Evolutionary conservation across 2,329 filamentous ascomycete species (phyloP), one percentile per base, ranked within the genome.

Genomic region (Pseudonectria buxi): DNA sequence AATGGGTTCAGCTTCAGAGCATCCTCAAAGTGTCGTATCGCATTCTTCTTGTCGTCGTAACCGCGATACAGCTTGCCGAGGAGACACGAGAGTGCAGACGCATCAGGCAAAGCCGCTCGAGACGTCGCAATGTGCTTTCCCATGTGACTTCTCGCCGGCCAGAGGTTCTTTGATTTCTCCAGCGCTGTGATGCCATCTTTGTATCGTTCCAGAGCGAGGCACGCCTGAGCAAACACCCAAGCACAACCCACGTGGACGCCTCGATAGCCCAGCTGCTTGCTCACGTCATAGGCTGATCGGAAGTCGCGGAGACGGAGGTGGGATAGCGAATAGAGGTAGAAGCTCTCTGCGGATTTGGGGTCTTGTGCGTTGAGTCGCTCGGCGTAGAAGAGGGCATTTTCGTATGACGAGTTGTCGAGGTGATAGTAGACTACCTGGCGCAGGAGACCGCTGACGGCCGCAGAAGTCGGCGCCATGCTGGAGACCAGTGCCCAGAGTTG

Each of bases 371-470:
- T 74, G 14, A 95, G 76, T 46, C 92, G 80, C 55, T 90, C 86
- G 41, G 92, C 85, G 43, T 95, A 86, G 65, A 98, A 98, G 28
- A 95, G 79, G 37, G 92, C 92, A 57, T 94, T 96, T 37, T 89
- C 81, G 56, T 84, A 74, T 26, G 89, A 78, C 55, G 88, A 82
- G 58, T 95, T 94, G 69, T 98, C 92, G 59, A 98, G 79, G 51
- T 82, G 77, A 56, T 82, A 81, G 53, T 80, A 65, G 37, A 82
- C 67, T 39, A 74, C 63, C 58, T 81, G 76, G 53, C 72, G 70
- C 39, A 82, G 53, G 43, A 77, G 64, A 52, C 65, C 63, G 32
- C 67, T 67, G 28, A 74, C 64, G 45, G 68, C 65, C 33, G 65
- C 62, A 46, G 59, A 66, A 37, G 67, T 69, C 26, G 73, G 74